Evolutionary conservation across 1,139 yeast genomes (phyloP).

Genomic region (Geotrichum bryndzae): DNA sequence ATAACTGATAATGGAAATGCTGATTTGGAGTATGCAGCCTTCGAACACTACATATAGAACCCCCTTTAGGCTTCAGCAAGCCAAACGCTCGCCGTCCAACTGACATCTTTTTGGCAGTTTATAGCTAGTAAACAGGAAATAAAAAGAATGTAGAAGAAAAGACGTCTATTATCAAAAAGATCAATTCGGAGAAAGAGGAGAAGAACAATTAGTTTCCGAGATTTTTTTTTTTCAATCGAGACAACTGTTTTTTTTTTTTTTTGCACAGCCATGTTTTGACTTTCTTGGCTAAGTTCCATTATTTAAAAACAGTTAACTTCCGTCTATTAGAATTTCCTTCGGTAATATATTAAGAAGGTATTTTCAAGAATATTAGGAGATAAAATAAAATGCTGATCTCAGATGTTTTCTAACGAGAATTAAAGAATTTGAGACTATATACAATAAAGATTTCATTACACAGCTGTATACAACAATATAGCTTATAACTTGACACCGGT

Average conservation of each 20-base stretch:
- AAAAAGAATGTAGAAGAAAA: neutral
- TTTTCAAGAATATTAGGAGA: neutral
- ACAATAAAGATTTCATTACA: neutral
- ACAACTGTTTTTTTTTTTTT: neutral
- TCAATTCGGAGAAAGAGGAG: neutral
- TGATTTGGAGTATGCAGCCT: neutral
- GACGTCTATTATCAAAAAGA: neutral
- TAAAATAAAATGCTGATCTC: no score
- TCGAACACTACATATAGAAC: neutral
- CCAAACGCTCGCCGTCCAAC: neutral
- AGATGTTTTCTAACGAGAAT: neutral
- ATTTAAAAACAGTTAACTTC: neutral
- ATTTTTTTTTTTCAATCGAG: neutral
- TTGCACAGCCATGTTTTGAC: neutral
- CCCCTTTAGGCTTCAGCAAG: neutral
- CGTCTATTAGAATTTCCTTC: neutral
- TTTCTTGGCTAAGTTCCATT: neutral
- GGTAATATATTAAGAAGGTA: neutral
- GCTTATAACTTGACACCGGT: slow-evolving; percentile 75
- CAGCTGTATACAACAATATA: neutral
- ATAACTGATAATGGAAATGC: neutral
- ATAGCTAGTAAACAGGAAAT: neutral
- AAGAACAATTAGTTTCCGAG: neutral
- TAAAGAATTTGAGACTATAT: neutral
- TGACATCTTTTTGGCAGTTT: neutral